These are phyloP conservation scores for Pseudocercospora cruenta DNA, from an alignment of 2,329 filamentous ascomycete species.

Conservation along the genomic window DNA sequence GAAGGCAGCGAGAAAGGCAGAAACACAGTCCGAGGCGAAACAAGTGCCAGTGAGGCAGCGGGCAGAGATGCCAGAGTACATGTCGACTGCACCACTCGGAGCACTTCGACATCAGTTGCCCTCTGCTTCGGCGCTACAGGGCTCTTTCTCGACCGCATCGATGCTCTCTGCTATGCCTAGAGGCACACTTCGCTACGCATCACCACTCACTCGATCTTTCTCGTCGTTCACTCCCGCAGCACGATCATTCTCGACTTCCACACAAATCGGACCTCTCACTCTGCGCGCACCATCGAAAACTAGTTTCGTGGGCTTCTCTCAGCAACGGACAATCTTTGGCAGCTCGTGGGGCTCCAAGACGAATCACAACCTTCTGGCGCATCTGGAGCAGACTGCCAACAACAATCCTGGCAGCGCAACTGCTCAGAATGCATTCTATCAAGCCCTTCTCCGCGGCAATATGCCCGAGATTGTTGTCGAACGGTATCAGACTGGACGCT, in stretches of 20 bases:
- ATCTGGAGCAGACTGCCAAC: constrained; percentile 89
- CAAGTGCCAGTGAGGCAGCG: background rate
- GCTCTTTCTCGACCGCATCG: constrained; percentile 17
- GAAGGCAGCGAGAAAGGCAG: background rate
- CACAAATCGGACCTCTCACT: constrained; percentile 38
- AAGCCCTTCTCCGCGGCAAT: constrained; percentile 84
- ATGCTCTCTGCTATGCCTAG: constrained; percentile 36
- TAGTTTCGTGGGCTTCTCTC: constrained; percentile 41
- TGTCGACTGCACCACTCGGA: constrained; percentile 25
- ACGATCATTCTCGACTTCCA: constrained; percentile 46
- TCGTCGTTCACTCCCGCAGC: constrained; percentile 28
- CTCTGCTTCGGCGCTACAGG: constrained; percentile 12
- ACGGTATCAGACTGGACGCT: constrained; percentile 82
- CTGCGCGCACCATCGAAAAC: constrained; percentile 23
- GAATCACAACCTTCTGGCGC: constrained; percentile 68
- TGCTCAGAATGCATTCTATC: constrained; percentile 92
- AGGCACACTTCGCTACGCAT: constrained; percentile 40
- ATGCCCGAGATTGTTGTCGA: constrained; percentile 93
- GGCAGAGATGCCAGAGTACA: constrained; percentile 19
- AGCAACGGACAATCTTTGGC: constrained; percentile 52
- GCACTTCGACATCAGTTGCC: constrained; percentile 9
- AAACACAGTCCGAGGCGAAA: constrained; percentile 1
- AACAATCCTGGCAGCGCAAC: constrained; percentile 85
- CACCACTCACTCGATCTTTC: constrained; percentile 39
- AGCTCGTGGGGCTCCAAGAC: constrained; percentile 44